Evolutionary conservation across 2,329 filamentous ascomycete genomes (phyloP).

Genomic region (Lecanoromycetidae sp.): DNA sequence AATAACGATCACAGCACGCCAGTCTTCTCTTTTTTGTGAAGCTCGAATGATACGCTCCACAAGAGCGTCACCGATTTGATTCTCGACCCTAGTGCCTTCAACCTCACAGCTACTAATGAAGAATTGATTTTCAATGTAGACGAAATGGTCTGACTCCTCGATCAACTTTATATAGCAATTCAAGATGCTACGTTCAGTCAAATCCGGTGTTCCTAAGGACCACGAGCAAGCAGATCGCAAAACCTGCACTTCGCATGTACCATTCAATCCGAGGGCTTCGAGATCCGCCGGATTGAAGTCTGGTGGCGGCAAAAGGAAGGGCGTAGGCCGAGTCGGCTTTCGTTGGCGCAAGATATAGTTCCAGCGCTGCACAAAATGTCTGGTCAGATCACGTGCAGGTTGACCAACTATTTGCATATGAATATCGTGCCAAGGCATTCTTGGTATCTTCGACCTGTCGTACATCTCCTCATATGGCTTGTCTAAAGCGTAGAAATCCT

Average conservation of each 20-base stretch:
- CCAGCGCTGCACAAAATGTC: slow-evolving; percentile 96
- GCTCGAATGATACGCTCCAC: slow-evolving; percentile 85
- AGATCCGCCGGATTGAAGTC: slow-evolving; percentile 81
- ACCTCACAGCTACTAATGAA: slow-evolving; percentile 90
- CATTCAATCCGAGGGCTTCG: slow-evolving; percentile 74
- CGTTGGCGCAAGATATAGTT: slow-evolving; percentile 90
- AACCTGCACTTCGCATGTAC: slow-evolving; percentile 94
- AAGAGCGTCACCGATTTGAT: slow-evolving; percentile 85
- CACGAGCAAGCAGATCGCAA: slow-evolving; percentile 79
- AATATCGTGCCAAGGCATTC: slow-evolving; percentile 99
- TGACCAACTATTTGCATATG: slow-evolving; percentile 96
- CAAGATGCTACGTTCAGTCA: slow-evolving; percentile 89
- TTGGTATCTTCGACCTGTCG: slow-evolving; percentile 70
- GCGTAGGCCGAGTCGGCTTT: slow-evolving; percentile 84
- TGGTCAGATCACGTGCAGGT: slow-evolving; percentile 81
- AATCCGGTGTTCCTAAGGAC: slow-evolving; percentile 75
- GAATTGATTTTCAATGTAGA: slow-evolving; percentile 98
- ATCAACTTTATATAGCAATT: slow-evolving; percentile 92
- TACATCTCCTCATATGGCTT: slow-evolving; percentile 99
- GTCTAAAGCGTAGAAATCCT: slow-evolving; percentile 86
- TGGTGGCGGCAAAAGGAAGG: slow-evolving; percentile 83
- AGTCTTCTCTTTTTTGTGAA: slow-evolving; percentile 70
- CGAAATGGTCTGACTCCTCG: slow-evolving; percentile 87
- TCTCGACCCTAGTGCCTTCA: slow-evolving; percentile 75
- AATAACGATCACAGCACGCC: slow-evolving; percentile 81